These are phyloP conservation scores for Tricholoma flavovirens DNA, from an alignment of 768 basidiomycete genomes.

Conservation along the genomic window DNA sequence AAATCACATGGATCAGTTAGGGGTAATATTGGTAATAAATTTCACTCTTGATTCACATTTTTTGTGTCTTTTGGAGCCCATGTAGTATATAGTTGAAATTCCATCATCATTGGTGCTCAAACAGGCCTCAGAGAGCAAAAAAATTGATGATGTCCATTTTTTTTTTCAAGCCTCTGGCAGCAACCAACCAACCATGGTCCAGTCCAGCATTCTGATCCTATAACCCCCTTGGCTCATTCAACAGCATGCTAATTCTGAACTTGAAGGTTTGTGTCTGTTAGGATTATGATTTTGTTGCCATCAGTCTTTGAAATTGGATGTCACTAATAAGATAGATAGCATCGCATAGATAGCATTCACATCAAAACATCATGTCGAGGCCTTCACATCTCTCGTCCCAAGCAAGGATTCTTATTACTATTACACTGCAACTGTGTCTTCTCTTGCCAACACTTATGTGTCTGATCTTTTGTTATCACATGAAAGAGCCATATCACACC, in stretches of 20 bases:
- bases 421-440: not conserved
- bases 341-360: not conserved
- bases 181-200: too few relatives aligned
- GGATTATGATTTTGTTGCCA: not conserved
- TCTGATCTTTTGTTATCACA: not conserved
- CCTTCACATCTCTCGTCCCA: not conserved
- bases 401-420: not conserved
- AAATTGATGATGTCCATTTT: too few relatives aligned
- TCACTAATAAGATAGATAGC: not conserved
- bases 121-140: too few relatives aligned
- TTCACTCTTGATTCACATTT: too few relatives aligned
- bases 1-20: too few relatives aligned
- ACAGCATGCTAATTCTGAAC: not conserved
- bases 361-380: not conserved
- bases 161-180: too few relatives aligned
- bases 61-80: too few relatives aligned
- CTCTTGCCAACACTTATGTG: not conserved
- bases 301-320: not conserved
- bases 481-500: not conserved
- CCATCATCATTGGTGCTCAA: too few relatives aligned
- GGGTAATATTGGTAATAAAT: too few relatives aligned
- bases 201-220: too few relatives aligned
- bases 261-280: not conserved
- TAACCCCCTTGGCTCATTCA: too few relatives aligned
- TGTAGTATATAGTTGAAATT: too few relatives aligned